These are phyloP conservation scores for Aegilops sharonensis DNA, from an alignment of 176 grass and related monocot species.

Conservation along the genomic window DNA sequence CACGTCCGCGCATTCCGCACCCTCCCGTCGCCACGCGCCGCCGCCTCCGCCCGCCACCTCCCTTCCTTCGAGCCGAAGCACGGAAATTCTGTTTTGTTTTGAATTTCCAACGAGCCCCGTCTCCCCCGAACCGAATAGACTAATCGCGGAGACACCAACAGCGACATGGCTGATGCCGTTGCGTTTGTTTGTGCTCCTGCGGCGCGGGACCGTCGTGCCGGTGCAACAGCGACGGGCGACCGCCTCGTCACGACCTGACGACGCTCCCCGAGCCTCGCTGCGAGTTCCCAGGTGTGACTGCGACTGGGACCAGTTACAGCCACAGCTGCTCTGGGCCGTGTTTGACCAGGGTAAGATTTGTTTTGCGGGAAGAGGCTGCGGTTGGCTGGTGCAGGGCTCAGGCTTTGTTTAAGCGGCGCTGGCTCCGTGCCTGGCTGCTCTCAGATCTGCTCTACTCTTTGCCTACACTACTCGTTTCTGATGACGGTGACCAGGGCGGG, in stretches of 20 bases:
- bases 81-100: not conserved
- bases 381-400: not conserved
- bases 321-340: not conserved
- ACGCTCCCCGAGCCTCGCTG: not conserved
- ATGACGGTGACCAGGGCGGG: no score
- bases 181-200: not conserved
- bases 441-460: no score
- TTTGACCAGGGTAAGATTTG: not conserved
- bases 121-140: no score
- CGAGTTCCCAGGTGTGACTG: not conserved
- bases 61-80: conserved; percentile 23
- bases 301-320: not conserved
- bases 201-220: not conserved
- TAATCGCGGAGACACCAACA: not conserved
- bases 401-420: not conserved
- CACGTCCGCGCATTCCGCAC: not conserved
- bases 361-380: not conserved
- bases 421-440: no score
- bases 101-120: not conserved
- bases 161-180: not conserved
- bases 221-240: not conserved
- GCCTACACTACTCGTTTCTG: no score
- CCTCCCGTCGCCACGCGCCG: conserved; percentile 15
- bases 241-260: not conserved
- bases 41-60: not conserved